These are phyloP conservation scores for Fraxinus anomala DNA, from an alignment of 257 asterid genomes.

Conservation along the genomic window DNA sequence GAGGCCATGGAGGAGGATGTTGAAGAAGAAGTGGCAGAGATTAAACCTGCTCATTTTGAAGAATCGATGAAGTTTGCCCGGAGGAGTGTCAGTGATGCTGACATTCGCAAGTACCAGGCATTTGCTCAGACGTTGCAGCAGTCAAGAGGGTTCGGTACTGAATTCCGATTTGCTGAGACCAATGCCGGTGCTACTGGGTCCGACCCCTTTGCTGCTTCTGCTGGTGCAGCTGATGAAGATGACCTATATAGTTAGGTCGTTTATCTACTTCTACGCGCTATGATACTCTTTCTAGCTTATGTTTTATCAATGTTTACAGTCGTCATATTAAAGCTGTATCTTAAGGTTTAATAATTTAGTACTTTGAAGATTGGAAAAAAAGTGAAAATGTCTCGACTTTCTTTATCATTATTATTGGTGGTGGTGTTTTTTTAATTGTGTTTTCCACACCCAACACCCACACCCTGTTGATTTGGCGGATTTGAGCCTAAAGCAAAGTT, in stretches of 20 bases:
- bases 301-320: not conserved
- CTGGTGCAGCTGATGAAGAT: slow-evolving; percentile 48
- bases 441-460: no score
- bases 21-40: slow-evolving; percentile 57
- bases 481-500: no score
- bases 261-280: not conserved
- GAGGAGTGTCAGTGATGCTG: slow-evolving; percentile 30
- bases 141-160: slow-evolving; percentile 62
- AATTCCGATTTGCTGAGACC: slow-evolving; percentile 48
- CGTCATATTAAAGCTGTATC: not conserved
- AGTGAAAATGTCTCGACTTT: no score
- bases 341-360: not conserved
- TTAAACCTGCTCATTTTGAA: slow-evolving; percentile 57
- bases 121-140: slow-evolving; percentile 68
- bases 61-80: slow-evolving; percentile 64
- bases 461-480: no score
- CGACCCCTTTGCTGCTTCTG: slow-evolving; percentile 51
- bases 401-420: no score
- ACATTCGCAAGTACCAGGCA: slow-evolving; percentile 58
- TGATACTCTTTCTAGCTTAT: not conserved
- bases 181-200: slow-evolving; percentile 29
- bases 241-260: slow-evolving; percentile 39
- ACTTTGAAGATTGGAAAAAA: not conserved
- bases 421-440: no score
- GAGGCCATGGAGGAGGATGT: slow-evolving; percentile 74